phyloP scores from a whole-genome alignment of 208 protist genomes.

The Borovskyia barvae region DNA sequence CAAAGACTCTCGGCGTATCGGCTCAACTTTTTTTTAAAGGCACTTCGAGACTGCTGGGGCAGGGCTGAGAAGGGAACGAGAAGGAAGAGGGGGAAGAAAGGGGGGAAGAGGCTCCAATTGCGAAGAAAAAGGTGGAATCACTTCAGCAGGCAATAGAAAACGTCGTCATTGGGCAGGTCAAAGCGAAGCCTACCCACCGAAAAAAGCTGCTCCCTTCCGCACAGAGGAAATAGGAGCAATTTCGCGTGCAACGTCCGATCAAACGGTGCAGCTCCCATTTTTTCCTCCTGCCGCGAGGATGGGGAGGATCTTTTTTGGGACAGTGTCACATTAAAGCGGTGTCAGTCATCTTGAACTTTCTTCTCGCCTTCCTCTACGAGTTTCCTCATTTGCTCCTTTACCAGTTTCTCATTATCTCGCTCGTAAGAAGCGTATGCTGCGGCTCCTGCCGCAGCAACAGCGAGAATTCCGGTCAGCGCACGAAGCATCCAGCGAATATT shows the following conservation, averaged over 20 bases:
- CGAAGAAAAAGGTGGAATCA: no score
- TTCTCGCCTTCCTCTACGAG: slow-evolving; percentile 13
- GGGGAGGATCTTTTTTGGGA: no score
- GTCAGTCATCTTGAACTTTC: background rate
- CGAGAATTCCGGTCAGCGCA: slow-evolving; percentile 18
- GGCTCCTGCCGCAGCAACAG: slow-evolving; percentile 18
- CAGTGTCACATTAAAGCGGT: no score
- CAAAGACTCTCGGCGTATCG: no score
- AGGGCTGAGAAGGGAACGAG: background rate
- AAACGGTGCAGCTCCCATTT: slow-evolving; percentile 1
- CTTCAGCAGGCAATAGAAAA: no score
- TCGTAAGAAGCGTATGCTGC: slow-evolving; percentile 27
- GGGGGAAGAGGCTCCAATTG: background rate
- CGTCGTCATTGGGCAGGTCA: no score
- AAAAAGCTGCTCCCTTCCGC: no score
- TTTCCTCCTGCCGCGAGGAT: no score
- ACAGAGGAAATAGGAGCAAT: no score
- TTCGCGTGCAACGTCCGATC: no score
- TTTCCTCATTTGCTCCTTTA: slow-evolving; percentile 28
- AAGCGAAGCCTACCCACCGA: no score
- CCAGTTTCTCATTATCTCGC: slow-evolving; percentile 32
- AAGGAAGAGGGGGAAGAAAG: slow-evolving; percentile 3
- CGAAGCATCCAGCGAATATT: slow-evolving; percentile 12
- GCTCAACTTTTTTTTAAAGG: no score
- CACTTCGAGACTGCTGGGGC: background rate